Percentiles rank a stretch among this genome's conserved stretches.
Evolutionary conservation across 805 yeast genomes (phyloP).

Genomic region (Candida michaelii): DNA sequence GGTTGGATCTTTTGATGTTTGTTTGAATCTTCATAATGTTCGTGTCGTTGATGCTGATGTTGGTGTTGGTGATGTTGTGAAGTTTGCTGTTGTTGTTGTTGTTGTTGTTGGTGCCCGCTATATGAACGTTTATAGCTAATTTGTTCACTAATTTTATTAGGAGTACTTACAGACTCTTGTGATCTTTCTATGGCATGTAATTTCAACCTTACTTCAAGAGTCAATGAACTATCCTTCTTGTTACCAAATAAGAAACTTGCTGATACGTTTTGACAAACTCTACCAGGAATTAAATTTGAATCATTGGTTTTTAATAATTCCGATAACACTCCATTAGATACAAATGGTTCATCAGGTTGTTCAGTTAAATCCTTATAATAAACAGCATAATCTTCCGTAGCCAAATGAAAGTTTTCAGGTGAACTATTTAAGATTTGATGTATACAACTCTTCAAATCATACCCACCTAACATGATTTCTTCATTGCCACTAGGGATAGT

Average conservation of each 20-base stretch:
- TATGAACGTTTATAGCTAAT: neutral
- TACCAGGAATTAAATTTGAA: constrained; percentile 42
- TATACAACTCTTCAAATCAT: constrained; percentile 38
- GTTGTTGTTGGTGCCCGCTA: neutral
- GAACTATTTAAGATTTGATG: constrained; percentile 38
- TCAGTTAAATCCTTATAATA: constrained; percentile 47
- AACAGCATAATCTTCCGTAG: constrained; percentile 43
- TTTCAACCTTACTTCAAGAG: constrained; percentile 57
- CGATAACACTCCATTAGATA: constrained; percentile 41
- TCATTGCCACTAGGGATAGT: constrained; percentile 32
- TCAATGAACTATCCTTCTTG: constrained; percentile 41
- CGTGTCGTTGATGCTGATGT: constrained; percentile 3
- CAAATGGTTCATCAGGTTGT: constrained; percentile 50
- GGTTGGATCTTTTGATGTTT: constrained; percentile 19
- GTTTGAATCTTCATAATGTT: constrained; percentile 1
- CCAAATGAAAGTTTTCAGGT: constrained; percentile 43
- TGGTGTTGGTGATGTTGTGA: constrained; percentile 1
- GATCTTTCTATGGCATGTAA: constrained; percentile 39
- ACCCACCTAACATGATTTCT: constrained; percentile 41
- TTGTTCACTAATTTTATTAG: neutral
- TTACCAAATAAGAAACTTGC: constrained; percentile 42
- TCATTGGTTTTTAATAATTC: constrained; percentile 26
- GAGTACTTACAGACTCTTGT: neutral
- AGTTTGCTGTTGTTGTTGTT: neutral
- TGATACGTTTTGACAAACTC: constrained; percentile 59